These are phyloP conservation scores for Uronychia binucleata DNA, from an alignment of 73 alveolate species.

Conservation along the genomic window DNA sequence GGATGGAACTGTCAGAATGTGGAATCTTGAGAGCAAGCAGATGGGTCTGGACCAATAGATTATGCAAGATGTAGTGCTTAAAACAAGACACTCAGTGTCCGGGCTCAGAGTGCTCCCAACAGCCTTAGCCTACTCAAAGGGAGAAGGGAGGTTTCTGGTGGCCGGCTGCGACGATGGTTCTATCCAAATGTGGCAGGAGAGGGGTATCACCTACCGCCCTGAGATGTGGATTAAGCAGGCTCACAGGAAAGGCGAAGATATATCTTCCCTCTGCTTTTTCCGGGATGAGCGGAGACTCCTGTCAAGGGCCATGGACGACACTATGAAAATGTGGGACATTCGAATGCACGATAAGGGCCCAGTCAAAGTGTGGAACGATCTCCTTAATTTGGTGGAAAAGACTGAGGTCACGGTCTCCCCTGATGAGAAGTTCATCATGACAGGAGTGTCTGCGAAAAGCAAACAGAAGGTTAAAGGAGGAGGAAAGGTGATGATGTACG, in stretches of 20 bases:
- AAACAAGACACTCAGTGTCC: slow-evolving; percentile 57
- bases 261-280: slow-evolving; percentile 78
- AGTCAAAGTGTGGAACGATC: slow-evolving; percentile 57
- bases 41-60: slow-evolving; percentile 90
- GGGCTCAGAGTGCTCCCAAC: slow-evolving; percentile 69
- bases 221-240: slow-evolving; percentile 81
- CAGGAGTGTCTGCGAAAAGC: slow-evolving; percentile 56
- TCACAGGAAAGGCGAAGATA: slow-evolving; percentile 72
- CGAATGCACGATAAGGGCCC: slow-evolving; percentile 75
- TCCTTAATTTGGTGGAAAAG: slow-evolving; percentile 21
- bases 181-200: slow-evolving; percentile 64
- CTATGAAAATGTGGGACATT: slow-evolving; percentile 95
- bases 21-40: slow-evolving; percentile 85
- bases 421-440: slow-evolving; percentile 51
- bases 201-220: slow-evolving; percentile 68
- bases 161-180: slow-evolving; percentile 72
- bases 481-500: slow-evolving; percentile 11
- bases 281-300: slow-evolving; percentile 74
- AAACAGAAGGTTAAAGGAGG: slow-evolving; percentile 14
- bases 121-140: slow-evolving; percentile 40
- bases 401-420: slow-evolving; percentile 63
- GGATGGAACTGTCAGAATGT: slow-evolving; percentile 91
- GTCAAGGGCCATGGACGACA: slow-evolving; percentile 85
- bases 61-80: slow-evolving; percentile 82
- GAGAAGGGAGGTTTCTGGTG: slow-evolving; percentile 21